phyloP scores from a whole-genome alignment of 2,329 filamentous ascomycete genomes.

The Arthrobotrys pseudoclavata region DNA sequence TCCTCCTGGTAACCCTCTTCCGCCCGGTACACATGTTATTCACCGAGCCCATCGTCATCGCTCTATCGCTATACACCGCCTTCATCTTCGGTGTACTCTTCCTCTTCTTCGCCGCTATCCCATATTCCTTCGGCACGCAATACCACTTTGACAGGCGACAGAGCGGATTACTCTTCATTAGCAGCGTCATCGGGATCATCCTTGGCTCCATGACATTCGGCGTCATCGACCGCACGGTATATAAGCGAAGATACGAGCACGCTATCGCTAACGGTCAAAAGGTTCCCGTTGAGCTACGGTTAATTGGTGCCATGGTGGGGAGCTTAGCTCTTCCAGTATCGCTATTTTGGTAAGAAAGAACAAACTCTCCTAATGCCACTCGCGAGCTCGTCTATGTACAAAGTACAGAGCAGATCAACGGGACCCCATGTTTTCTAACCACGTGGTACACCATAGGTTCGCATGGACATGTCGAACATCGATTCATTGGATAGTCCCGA shows the following conservation, averaged over 20 bases:
- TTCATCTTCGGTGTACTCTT: conserved; percentile 78
- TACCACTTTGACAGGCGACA: conserved; percentile 61
- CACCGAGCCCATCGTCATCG: conserved; percentile 80
- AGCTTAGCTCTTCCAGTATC: conserved; percentile 71
- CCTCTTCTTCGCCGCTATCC: conserved; percentile 74
- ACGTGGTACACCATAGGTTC: conserved; percentile 66
- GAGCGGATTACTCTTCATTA: conserved; percentile 62
- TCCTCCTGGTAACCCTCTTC: conserved; percentile 78
- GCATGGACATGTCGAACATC: conserved; percentile 71
- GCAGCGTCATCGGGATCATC: conserved; percentile 60
- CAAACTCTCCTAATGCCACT: not conserved
- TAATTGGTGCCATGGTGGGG: conserved; percentile 74
- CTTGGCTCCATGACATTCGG: conserved; percentile 61
- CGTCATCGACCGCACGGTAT: conserved; percentile 61
- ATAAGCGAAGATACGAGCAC: conserved; percentile 59
- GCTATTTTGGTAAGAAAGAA: conserved; percentile 69
- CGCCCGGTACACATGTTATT: conserved; percentile 79
- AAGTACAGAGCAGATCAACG: not conserved
- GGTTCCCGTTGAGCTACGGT: conserved; percentile 71
- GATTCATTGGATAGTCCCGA: conserved; percentile 70
- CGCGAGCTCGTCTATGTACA: conserved; percentile 14
- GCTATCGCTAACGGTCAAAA: conserved; percentile 57
- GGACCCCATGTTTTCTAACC: conserved; percentile 32
- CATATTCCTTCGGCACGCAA: conserved; percentile 61
- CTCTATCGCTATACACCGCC: conserved; percentile 78